Percentiles rank a stretch among this genome's conserved stretches.
phyloP scores from a whole-genome alignment of 2,329 filamentous ascomycete species.

The Triangularia verruculosa region DNA sequence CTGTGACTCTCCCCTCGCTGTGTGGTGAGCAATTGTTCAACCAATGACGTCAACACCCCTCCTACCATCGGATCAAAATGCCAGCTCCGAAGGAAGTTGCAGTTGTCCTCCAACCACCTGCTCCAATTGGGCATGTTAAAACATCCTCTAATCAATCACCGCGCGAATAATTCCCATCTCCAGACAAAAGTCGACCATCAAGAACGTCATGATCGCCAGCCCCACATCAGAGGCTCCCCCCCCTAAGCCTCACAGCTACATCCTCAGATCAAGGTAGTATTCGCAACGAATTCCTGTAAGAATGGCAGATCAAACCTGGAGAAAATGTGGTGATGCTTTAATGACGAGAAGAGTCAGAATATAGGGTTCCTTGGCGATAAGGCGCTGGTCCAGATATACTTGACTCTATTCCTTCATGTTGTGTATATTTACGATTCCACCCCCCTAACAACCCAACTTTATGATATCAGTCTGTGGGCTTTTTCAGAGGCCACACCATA shows the following conservation, averaged over 20 bases:
- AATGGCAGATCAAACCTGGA: background rate
- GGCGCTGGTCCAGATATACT: background rate
- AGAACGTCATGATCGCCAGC: background rate
- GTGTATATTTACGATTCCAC: background rate
- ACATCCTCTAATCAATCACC: background rate
- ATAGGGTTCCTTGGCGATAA: background rate
- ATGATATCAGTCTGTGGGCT: background rate
- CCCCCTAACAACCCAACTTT: background rate
- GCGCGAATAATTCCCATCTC: background rate
- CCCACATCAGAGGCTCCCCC: background rate
- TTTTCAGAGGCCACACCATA: background rate
- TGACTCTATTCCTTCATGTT: background rate
- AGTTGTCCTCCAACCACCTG: background rate
- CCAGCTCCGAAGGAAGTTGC: constrained; percentile 5
- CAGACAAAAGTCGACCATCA: background rate
- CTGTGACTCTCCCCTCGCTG: no score
- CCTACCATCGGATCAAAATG: background rate
- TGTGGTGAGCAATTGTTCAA: background rate
- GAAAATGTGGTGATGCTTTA: background rate
- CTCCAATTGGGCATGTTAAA: background rate
- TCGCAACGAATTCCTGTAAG: background rate
- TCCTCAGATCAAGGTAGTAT: background rate
- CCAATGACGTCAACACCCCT: background rate
- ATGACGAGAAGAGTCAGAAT: background rate
- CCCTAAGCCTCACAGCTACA: background rate